phyloP scores from a whole-genome alignment of 805 yeast species.

The Isabelozyma heimii region DNA sequence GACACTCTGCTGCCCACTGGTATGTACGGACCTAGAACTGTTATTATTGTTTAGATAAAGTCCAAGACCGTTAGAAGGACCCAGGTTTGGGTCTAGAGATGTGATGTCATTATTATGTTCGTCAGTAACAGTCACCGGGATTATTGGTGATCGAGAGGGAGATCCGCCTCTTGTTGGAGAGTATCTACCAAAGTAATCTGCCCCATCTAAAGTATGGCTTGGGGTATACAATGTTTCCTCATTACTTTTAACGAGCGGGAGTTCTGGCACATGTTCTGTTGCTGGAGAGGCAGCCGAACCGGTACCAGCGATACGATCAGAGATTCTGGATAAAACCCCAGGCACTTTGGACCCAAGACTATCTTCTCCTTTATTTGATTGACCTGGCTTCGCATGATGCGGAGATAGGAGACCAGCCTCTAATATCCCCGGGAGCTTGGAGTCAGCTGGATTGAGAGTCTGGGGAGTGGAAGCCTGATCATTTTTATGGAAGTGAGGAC shows the following conservation, averaged over 20 bases:
- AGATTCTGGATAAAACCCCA: conserved; percentile 23
- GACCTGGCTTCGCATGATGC: background rate
- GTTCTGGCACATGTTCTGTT: background rate
- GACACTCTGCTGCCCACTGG: background rate
- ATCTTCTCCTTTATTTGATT: background rate
- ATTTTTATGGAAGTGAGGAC: background rate
- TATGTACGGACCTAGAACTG: background rate
- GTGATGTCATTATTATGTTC: background rate
- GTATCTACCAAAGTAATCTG: background rate
- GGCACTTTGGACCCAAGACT: conserved; percentile 12
- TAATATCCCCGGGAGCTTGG: conserved; percentile 7
- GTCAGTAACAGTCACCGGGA: conserved; percentile 1
- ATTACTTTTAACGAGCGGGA: background rate
- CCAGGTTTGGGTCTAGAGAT: background rate
- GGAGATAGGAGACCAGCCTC: conserved; percentile 16
- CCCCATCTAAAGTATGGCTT: background rate
- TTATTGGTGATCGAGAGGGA: background rate
- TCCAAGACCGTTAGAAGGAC: background rate
- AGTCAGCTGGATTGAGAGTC: background rate
- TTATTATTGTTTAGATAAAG: background rate
- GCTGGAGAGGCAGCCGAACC: conserved; percentile 12
- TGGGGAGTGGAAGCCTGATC: background rate
- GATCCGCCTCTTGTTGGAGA: background rate
- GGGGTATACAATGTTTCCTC: background rate
- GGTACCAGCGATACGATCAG: conserved; percentile 36